Percentiles rank a stretch among this genome's conserved stretches.
These are phyloP conservation scores for Prinsepia uniflora DNA, from an alignment of 306 rosid genomes.

Conservation along the genomic window DNA sequence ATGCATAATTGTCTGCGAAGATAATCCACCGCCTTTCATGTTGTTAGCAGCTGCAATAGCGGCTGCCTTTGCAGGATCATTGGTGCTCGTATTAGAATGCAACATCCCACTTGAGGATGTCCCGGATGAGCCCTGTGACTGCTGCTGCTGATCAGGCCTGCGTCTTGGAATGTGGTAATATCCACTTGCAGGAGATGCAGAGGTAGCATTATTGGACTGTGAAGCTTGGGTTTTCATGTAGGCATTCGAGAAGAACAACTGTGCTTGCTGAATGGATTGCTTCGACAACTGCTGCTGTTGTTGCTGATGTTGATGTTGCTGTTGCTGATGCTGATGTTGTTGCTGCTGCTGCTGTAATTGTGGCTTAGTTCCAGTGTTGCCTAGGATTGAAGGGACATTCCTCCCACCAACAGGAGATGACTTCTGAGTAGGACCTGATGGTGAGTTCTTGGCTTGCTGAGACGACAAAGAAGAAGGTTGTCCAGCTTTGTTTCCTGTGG, in stretches of 20 bases:
- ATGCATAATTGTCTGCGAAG: constrained; percentile 61
- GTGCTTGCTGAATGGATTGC: constrained; percentile 63
- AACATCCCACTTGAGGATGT: constrained; percentile 56
- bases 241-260: constrained; percentile 46
- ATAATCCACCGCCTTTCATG: constrained; percentile 49
- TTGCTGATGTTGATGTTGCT: constrained; percentile 27
- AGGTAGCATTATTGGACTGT: constrained; percentile 49
- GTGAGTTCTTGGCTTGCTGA: constrained; percentile 65
- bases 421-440: constrained; percentile 46
- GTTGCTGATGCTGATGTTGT: constrained; percentile 11
- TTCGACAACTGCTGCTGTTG: constrained; percentile 42
- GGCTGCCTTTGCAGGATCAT: constrained; percentile 51
- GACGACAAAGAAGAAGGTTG: constrained; percentile 61
- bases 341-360: constrained; percentile 55
- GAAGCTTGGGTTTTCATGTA: constrained; percentile 51
- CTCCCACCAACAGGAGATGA: constrained; percentile 85
- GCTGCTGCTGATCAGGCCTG: constrained; percentile 67
- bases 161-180: constrained; percentile 50
- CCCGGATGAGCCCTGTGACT: constrained; percentile 49
- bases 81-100: constrained; percentile 29
- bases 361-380: constrained; percentile 51
- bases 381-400: constrained; percentile 66
- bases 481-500: constrained; percentile 59
- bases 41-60: constrained; percentile 44
- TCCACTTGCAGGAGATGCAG: constrained; percentile 48